Evolutionary conservation across 345 rosid genomes (phyloP).

Genomic region (Populus davidiana): DNA sequence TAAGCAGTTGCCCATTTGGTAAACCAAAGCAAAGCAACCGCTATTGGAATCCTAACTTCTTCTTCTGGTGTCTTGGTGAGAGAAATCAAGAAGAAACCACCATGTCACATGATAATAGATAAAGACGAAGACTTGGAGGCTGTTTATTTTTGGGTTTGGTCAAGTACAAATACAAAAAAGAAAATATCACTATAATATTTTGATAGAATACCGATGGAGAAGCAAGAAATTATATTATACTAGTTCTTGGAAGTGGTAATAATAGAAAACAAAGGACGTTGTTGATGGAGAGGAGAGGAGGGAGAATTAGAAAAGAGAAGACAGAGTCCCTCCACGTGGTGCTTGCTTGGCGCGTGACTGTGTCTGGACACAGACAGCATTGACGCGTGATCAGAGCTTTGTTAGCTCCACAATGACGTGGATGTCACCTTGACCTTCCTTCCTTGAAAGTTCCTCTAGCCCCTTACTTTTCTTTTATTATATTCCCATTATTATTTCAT

Average conservation of each 20-base stretch:
- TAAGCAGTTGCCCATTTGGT: conserved; percentile 29
- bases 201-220: neutral
- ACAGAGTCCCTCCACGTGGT: neutral
- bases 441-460: neutral
- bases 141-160: neutral
- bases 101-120: neutral
- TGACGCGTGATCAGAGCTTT: neutral
- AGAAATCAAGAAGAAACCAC: neutral
- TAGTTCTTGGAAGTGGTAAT: neutral
- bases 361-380: neutral
- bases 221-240: neutral
- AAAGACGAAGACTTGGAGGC: neutral
- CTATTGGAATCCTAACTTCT: neutral
- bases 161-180: neutral
- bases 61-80: neutral
- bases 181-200: neutral
- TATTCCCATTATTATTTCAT: neutral
- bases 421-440: neutral
- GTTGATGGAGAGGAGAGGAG: neutral
- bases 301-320: neutral
- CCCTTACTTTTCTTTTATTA: neutral
- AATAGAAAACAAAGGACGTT: neutral
- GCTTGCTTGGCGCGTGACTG: neutral
- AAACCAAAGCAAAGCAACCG: neutral
- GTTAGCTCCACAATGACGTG: neutral